Base-by-base conservation (phyloP, 805 yeast species). In the Starmera dryadoides region DNA sequence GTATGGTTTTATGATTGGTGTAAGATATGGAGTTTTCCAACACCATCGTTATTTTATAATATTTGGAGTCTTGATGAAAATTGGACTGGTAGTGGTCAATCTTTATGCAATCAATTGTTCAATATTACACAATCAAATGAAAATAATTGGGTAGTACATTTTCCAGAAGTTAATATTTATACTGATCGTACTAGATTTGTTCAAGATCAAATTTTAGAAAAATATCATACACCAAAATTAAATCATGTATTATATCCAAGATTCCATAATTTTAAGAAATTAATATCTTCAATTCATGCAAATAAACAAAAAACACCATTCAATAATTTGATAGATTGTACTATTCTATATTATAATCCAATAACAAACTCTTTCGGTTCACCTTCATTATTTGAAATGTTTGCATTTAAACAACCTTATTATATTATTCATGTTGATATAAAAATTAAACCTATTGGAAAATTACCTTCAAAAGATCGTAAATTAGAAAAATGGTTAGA, bases 111-210 rank as follows among this genome's bases (percentile, higher is more conserved):
- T 14, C 43, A 48, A 25, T 28, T 47, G 43, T 60, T 26, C 57
- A 54, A 38, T 56, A 66, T 31, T 54, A 62, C 52, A 43, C 16
- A 4, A 49, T 65, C 68, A 3, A 67, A 57, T 28, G 53, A 48
- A n/a, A 66, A 64, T 21, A 71, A 75, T 47, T 79, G 94, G 86
- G 49, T 87, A 0, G 77, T 80, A 1, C 46, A 85, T 8, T 88
- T 88, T 47, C 97, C 97, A 0, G 97, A 89, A 58, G 96, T 85
- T 4, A 84, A 83, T 50, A 74, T 83, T 7, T 73, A 75, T 57
- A 73, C 79, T 0, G 64, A 71, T 10, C 71, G 71, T 29, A 68
- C 68, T 34, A 55, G 47, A 31, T 64, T 34, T 46, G 56, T 50
- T 37, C 94, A 87, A 44, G 64, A 69, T 30, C 66, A 70, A 23